phyloP scores from a whole-genome alignment of 225 moss, liverwort and hornwort genomes.

The Rhytidiadelphus loreus region DNA sequence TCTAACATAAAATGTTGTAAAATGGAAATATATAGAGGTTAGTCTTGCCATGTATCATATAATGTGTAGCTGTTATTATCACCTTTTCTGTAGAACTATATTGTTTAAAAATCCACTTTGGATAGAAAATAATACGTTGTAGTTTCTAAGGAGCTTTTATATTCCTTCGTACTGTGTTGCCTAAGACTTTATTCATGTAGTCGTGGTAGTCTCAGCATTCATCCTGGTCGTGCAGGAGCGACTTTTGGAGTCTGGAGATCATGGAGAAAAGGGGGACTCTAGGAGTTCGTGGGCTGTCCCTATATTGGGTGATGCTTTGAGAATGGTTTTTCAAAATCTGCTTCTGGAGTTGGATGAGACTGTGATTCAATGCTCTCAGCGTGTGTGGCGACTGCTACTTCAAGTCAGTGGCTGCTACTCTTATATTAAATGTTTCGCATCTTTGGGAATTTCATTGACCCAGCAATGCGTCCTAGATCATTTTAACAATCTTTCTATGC shows the following conservation, averaged over 20 bases:
- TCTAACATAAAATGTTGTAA: neutral
- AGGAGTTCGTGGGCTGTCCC: conserved; percentile 75
- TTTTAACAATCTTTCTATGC: neutral
- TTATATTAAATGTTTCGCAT: neutral
- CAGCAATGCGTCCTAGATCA: neutral
- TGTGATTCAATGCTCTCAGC: conserved; percentile 64
- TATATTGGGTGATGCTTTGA: conserved; percentile 77
- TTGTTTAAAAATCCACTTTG: neutral
- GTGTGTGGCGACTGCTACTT: conserved; percentile 76
- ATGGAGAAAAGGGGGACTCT: conserved; percentile 20
- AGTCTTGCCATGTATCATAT: neutral
- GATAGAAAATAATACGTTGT: neutral
- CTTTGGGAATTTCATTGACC: neutral
- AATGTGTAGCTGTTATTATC: neutral
- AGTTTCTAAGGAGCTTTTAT: neutral
- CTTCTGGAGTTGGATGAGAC: conserved; percentile 66
- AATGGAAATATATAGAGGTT: neutral
- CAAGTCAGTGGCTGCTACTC: conserved; percentile 32
- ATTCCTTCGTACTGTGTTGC: neutral
- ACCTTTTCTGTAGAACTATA: neutral
- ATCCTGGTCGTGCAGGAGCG: conserved; percentile 46
- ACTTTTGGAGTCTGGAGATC: conserved; percentile 70
- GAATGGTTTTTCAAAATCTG: conserved; percentile 80
- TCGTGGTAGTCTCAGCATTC: neutral
- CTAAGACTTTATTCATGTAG: neutral